A percentile compares a stretch with the other conserved stretches of the same genome.
phyloP scores from a whole-genome alignment of 202 grass and related monocot genomes.

The Dendrocalamus latiflorus region DNA sequence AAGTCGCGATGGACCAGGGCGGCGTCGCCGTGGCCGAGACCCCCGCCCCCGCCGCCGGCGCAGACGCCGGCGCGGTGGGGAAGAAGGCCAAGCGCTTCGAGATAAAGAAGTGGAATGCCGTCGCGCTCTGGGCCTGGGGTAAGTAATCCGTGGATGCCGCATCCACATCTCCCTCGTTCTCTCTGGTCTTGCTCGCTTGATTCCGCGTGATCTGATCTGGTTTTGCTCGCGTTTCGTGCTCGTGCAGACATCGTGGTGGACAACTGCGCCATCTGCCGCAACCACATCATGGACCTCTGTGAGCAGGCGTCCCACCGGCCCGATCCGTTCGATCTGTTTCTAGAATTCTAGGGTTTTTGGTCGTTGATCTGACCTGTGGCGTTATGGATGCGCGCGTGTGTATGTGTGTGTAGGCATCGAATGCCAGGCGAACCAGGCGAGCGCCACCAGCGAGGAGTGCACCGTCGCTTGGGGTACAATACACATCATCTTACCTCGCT shows the following conservation, averaged over 20 bases:
- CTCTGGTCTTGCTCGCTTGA: background rate
- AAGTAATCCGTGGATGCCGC: background rate
- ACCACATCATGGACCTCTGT: conserved; percentile 99
- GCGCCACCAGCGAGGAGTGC: conserved; percentile 91
- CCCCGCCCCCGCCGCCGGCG: conserved; percentile 33
- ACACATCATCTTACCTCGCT: background rate
- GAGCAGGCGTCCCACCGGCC: conserved; percentile 18
- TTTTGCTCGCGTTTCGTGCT: background rate
- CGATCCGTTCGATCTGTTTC: background rate
- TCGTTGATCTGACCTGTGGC: background rate
- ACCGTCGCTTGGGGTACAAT: conserved; percentile 92
- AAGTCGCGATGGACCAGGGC: conserved; percentile 56
- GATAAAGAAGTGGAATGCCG: conserved; percentile 99
- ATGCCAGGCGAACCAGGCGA: conserved; percentile 99
- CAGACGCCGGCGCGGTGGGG: background rate
- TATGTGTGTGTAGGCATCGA: conserved; percentile 79
- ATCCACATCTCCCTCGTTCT: background rate
- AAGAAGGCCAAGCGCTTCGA: conserved; percentile 91
- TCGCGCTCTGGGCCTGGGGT: conserved; percentile 99
- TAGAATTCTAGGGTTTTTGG: conserved; percentile 22
- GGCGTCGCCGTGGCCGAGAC: conserved; percentile 51
- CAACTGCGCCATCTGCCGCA: background rate
- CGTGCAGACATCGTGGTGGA: too few relatives aligned
- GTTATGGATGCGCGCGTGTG: background rate
- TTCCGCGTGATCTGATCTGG: background rate